Conservation (phyloP, 2,329 filamentous ascomycete genomes). For the Phaeosphaeria sp. region DNA sequence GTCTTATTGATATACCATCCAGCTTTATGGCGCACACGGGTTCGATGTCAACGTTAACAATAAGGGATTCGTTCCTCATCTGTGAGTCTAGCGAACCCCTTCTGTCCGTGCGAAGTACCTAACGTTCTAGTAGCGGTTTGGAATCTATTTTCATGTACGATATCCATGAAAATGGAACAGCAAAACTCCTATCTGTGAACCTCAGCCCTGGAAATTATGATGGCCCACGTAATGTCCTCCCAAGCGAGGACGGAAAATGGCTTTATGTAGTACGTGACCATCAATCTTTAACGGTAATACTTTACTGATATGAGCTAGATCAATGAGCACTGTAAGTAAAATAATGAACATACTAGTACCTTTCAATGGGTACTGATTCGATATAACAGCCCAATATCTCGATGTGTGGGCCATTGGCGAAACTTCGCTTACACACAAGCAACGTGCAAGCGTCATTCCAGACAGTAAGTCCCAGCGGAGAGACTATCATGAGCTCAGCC, state of each 20-base stretch:
- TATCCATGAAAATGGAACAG: constrained; percentile 3
- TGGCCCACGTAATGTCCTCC: constrained; percentile 6
- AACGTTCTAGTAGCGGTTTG: background rate
- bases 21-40: constrained; percentile 3
- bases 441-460: constrained; percentile 8
- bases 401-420: constrained; percentile 2
- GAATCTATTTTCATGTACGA: constrained; percentile 7
- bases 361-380: background rate
- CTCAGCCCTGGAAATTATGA: constrained; percentile 6
- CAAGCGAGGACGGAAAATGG: constrained; percentile 7
- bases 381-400: constrained; percentile 6
- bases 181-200: constrained; percentile 6
- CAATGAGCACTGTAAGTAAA: background rate
- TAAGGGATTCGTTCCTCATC: constrained; percentile 7
- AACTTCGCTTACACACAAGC: constrained; percentile 3
- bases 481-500: background rate
- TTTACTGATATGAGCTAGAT: background rate
- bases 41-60: constrained; percentile 6
- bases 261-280: constrained; percentile 5
- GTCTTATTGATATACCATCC: background rate
- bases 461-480: background rate
- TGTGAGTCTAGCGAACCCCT: background rate
- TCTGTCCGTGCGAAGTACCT: background rate
- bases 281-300: background rate
- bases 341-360: background rate